phyloP scores from a whole-genome alignment of 1,139 yeast species.

The Saccharomyces hybrid region DNA sequence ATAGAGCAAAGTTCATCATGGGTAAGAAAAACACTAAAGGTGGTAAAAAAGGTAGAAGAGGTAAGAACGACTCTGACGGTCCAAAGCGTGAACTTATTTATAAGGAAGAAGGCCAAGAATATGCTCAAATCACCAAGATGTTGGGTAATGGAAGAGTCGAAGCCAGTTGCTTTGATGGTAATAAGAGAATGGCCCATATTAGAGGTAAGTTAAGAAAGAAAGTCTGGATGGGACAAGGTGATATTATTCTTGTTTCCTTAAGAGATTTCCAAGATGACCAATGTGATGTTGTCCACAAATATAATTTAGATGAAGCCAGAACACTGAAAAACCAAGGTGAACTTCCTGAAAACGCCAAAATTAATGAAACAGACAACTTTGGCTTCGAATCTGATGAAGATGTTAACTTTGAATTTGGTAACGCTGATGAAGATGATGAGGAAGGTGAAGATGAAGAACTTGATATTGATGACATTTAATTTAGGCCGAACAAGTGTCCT shows the following conservation, averaged over 20 bases:
- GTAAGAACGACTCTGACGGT: constrained; percentile 88
- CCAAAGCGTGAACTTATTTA: constrained; percentile 90
- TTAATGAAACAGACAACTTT: constrained; percentile 95
- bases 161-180: constrained; percentile 90
- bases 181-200: constrained; percentile 91
- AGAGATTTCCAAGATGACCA: constrained; percentile 98
- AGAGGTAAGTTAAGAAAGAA: constrained; percentile 99
- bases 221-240: constrained; percentile 99
- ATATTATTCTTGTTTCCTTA: constrained; percentile 86
- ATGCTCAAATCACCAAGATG: constrained; percentile 97
- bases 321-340: constrained; percentile 94
- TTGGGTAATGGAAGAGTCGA: constrained; percentile 97
- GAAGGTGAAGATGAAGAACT: constrained; percentile 67
- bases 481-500: background rate
- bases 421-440: constrained; percentile 75
- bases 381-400: constrained; percentile 97
- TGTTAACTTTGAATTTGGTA: constrained; percentile 97
- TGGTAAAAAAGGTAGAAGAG: constrained; percentile 88
- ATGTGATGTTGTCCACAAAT: constrained; percentile 96
- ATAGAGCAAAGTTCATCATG: constrained; percentile 16
- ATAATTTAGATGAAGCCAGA: constrained; percentile 97
- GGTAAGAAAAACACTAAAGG: constrained; percentile 37
- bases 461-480: constrained; percentile 41
- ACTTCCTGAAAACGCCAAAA: constrained; percentile 92
- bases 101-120: constrained; percentile 97